Percentiles rank a stretch among this genome's conserved stretches.
Evolutionary conservation across 805 yeast species (phyloP).

Genomic region (Kurtzmaniella cleridarum): DNA sequence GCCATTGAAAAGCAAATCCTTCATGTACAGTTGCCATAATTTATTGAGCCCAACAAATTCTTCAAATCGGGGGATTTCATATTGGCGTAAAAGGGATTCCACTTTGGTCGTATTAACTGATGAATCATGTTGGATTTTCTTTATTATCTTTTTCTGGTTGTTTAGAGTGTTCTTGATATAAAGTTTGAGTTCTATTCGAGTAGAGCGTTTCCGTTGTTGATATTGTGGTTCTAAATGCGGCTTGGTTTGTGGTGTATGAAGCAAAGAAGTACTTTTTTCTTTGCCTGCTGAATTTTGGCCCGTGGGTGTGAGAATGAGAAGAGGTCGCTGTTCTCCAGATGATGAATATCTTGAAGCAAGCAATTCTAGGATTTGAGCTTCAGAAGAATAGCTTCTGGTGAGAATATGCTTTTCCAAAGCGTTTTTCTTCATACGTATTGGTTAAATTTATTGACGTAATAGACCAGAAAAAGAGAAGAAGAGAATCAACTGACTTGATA

Average conservation of each 20-base stretch:
- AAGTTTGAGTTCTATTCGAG: constrained; percentile 37
- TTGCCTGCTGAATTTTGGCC: constrained; percentile 13
- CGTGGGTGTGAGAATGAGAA: constrained; percentile 35
- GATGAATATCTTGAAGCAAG: constrained; percentile 42
- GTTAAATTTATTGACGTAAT: constrained; percentile 2
- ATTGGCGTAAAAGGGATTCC: constrained; percentile 7
- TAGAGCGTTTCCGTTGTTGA: constrained; percentile 15
- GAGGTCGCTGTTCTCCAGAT: constrained; percentile 43
- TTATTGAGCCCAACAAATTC: constrained; percentile 49
- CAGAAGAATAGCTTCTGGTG: constrained; percentile 37
- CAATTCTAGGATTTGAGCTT: constrained; percentile 32
- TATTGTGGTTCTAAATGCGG: constrained; percentile 13
- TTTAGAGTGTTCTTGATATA: constrained; percentile 34
- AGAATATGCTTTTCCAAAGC: constrained; percentile 44
- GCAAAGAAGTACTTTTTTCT: constrained; percentile 1
- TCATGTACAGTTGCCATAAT: constrained; percentile 73
- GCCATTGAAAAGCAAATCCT: constrained; percentile 44
- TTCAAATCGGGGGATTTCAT: constrained; percentile 38
- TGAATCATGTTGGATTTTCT: constrained; percentile 24
- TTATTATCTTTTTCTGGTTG: constrained; percentile 35
- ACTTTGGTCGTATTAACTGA: no score
- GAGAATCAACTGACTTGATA: no score
- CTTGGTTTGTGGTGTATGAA: constrained; percentile 4
- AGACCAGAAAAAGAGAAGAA: no score
- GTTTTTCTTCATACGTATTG: constrained; percentile 32